Evolutionary conservation across 1,139 yeast species (phyloP), one percentile per base, ranked within the genome.

Genomic region (Yamadazyma jaroonii): DNA sequence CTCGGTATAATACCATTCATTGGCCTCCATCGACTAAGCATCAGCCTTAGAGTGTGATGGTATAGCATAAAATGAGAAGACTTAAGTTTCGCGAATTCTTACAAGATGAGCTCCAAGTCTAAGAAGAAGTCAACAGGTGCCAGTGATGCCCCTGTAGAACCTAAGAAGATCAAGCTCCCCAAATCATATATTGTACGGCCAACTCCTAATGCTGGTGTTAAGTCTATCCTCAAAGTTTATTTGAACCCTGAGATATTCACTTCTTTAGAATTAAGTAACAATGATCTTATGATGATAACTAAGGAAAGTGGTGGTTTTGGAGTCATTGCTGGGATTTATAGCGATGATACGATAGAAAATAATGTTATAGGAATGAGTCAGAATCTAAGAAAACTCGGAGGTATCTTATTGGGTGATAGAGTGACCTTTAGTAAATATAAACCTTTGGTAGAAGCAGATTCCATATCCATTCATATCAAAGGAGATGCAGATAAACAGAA

Each of bases 381-480:
- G 1, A 49, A 65, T 4, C 56, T 79, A 31, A 62, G 94, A 42
- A 56, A 63, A 2, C 62, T 81, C 14, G 74, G 77, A 1, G 85
- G 83, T 8, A 52, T 84, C 4, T 56, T 84, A 6, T 63, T 84
- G 9, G 97, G 97, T 22, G 96, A 88, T 49, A 62, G 96, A 40
- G 62, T 86, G 1, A 63, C 63, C 15, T 49, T 89, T 0, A 53
- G 54, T 7, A 80, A 72, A 48, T 61, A 65, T 24, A 49, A 55
- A 3, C 83, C 79, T 39, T 88, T 88, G 3, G 57, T 59, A 1
- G 71, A 72, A 47, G 81, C 83, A 3, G 48, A 46, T 7, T 44
- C 53, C 3, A 53, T 65, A 2, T 32, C 44, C 2, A 38, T 64
- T 1, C 14, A 39, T 23, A 13, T 25, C 4, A 41, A 31, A 3